Conservation (phyloP, 2,329 filamentous ascomycete species). For the Fusarium miscanthi region DNA sequence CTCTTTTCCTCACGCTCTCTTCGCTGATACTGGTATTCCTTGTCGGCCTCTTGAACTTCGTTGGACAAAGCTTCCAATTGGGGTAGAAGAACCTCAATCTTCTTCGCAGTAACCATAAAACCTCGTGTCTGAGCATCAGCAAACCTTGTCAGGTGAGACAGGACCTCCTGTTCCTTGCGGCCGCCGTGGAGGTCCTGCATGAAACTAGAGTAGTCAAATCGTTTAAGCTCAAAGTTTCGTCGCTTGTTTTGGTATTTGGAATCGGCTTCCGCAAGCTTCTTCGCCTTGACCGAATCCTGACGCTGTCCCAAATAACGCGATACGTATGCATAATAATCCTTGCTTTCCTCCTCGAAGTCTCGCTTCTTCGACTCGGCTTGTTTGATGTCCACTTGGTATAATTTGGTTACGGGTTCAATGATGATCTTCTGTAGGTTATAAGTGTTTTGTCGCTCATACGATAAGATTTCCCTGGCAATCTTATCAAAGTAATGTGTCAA, state of each 20-base stretch:
- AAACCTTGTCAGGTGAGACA: conserved; percentile 94
- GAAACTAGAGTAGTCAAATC: conserved; percentile 98
- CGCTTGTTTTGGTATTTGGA: conserved; percentile 96
- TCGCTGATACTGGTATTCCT: conserved; percentile 94
- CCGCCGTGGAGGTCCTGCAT: conserved; percentile 99
- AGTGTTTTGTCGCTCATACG: conserved; percentile 87
- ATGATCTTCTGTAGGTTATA: conserved; percentile 89
- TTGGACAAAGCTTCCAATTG: conserved; percentile 88
- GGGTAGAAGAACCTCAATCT: conserved; percentile 85
- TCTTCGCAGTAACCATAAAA: conserved; percentile 86
- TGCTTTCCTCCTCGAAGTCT: conserved; percentile 98
- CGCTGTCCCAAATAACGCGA: conserved; percentile 95
- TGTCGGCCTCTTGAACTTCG: conserved; percentile 93
- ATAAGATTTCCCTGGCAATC: conserved; percentile 89
- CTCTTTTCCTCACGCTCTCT: conserved; percentile 97
- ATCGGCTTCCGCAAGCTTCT: conserved; percentile 94
- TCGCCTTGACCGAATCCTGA: conserved; percentile 95
- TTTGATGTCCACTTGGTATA: conserved; percentile 97
- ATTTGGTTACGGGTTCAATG: conserved; percentile 90
- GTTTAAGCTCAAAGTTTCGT: conserved; percentile 94
- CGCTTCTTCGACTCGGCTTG: conserved; percentile 96
- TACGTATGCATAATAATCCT: conserved; percentile 97
- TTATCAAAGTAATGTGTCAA: conserved; percentile 99
- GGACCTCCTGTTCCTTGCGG: conserved; percentile 96
- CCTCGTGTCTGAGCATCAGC: conserved; percentile 88